Conservation (phyloP, 345 rosid species). For the Rhizophora apiculata region DNA sequence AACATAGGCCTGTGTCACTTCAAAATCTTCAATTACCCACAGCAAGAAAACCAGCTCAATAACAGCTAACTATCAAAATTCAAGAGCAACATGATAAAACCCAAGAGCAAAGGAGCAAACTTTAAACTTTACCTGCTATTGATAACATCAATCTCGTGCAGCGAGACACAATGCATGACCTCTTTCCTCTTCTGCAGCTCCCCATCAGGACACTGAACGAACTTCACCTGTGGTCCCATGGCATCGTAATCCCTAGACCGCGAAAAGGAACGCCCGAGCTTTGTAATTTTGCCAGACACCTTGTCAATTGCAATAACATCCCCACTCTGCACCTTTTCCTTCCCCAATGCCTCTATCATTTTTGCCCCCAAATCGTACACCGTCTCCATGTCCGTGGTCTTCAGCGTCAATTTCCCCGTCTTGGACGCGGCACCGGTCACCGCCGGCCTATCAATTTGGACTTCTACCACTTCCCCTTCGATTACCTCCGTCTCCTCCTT, state of each 20-base stretch:
- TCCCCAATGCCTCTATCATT: constrained; percentile 87
- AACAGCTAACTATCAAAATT: neutral
- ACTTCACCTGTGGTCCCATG: constrained; percentile 91
- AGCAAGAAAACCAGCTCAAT: neutral
- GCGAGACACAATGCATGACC: constrained; percentile 87
- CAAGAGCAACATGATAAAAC: neutral
- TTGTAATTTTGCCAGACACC: constrained; percentile 79
- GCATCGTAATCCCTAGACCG: constrained; percentile 96
- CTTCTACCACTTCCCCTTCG: constrained; percentile 92
- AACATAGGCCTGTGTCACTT: neutral
- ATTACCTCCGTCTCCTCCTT: constrained; percentile 88
- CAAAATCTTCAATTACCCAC: neutral
- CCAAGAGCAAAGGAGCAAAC: neutral
- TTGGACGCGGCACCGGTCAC: constrained; percentile 76
- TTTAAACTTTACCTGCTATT: constrained; percentile 66
- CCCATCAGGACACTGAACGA: constrained; percentile 95
- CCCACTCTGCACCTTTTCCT: constrained; percentile 94
- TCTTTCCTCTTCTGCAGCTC: constrained; percentile 97
- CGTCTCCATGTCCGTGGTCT: constrained; percentile 97
- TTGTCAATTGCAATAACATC: constrained; percentile 91
- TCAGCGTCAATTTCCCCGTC: constrained; percentile 83
- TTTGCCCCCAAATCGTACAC: constrained; percentile 83
- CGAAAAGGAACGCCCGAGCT: constrained; percentile 88
- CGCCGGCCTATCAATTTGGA: constrained; percentile 81
- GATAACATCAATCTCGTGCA: constrained; percentile 97